Base-by-base conservation (phyloP, 129 eudicot species). In the Helianthus tuberosus region DNA sequence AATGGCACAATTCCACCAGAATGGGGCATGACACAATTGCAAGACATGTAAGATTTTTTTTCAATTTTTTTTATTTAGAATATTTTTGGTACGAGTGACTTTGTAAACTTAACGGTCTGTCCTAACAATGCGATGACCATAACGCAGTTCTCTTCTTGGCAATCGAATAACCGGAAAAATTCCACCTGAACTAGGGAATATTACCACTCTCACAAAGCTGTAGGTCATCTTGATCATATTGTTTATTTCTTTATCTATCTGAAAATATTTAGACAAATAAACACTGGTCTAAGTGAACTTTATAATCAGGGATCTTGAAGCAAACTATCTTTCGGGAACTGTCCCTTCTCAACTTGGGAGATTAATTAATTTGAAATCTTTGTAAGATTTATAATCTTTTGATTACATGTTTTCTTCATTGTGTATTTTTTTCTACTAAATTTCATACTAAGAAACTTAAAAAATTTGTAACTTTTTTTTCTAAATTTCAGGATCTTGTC, bases 161-260 rank as follows among this genome's bases (percentile, higher is more conserved):
- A 91, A 91, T 68, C 84, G 88, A 48, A 72, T 91, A 83, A 80
- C 90, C 0, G 97, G 97, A 20, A 77, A 80, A 84, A 86, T 91
- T 72, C 97, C 97, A 44, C 80, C 80, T 77, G 84, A 71, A 64
- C 76, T 91, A 77, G 95, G 85, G 77, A 91, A 86, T 49, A 80
- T 91, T 44, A 86, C 82, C 51, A 88, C 85, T 68, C 97, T 91
- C 63, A 84, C 89, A 60, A 86, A 77, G 75, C 77, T 91, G 97
- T 91, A 86, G 11, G 96, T 82, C 64, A 73, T 68, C 12, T 64
- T 58, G 9, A 73, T 73, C 10, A 44, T 13, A 58, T 71, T 29
- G 2, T 14, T 53, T 54, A 16, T 43, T 32, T 66, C 1, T 36
- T 38, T 46, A 23, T 61, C 69, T 25, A 27, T 14, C 15, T 41